Base-by-base conservation (phyloP, 2,329 filamentous ascomycete genomes). In the Colletotrichum paranaense region DNA sequence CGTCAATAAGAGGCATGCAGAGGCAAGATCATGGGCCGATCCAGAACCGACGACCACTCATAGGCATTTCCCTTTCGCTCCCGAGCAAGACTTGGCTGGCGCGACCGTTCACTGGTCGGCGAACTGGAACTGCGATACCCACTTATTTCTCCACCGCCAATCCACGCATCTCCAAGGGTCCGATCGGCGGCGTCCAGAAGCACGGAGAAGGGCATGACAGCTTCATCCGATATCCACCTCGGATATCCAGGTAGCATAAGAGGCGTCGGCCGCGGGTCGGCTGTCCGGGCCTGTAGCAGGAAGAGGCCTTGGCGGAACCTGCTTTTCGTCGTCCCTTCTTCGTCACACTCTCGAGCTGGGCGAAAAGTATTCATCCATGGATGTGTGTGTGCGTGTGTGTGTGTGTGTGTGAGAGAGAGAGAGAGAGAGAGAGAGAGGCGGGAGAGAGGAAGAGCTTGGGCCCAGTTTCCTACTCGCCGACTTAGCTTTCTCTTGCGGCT, bases 131-230 rank as follows among this genome's bases (percentile, higher is more conserved):
- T 16, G 14, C 14, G 2, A 6, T 7, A 7, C 3, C 28, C 28
- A 57, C 12, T 24, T 57, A 9, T 38, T 56, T 59, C 66, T 22
- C 66, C 70, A 73, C 67, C 46, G 67, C 66, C 19, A 32, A 58
- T 63, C 57, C 19, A 26, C 30, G 55, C 55, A 52, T 2, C 62
- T n/a, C 22, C 14, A 42, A 70, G 70, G 66, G 70, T 73, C 70
- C 59, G 66, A 73, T 73, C 66, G 38, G 70, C 70, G 59, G 52
- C 69, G 66, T 69, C 69, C 26, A 68, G 53, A 69, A 60, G 42
- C 22, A 26, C 12, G 57, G 46, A 62, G 58, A 49, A 63, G 7
- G 26, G 35, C 46, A 42, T 19, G 28, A 16, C 59, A 26, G 26
- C 42, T 7, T 46, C 28, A 55, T 55, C 60, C n/a, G 42, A 49